These are phyloP conservation scores for Pneumocystis jirovecii DNA, from an alignment of 1,139 yeast species.

Conservation along the genomic window DNA sequence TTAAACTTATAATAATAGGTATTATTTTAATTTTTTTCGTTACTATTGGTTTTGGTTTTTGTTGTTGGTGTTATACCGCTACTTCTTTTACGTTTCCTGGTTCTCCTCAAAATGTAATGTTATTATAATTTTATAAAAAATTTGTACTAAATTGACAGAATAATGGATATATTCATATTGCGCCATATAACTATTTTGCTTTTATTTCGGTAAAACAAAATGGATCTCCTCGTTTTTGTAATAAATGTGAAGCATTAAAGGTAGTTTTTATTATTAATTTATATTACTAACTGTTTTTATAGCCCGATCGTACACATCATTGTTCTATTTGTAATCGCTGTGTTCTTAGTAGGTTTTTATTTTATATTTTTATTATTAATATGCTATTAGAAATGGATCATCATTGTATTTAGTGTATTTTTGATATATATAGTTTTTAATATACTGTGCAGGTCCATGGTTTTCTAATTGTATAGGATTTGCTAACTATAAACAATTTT, in stretches of 20 bases:
- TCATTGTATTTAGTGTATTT: background rate
- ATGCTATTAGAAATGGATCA: slow-evolving; percentile 8
- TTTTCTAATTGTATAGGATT: slow-evolving; percentile 79
- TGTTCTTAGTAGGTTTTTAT: slow-evolving; percentile 5
- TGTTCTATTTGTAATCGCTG: slow-evolving; percentile 8
- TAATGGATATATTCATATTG: background rate
- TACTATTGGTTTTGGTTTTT: background rate
- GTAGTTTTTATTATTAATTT: background rate
- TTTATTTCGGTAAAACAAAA: slow-evolving; percentile 11
- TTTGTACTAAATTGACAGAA: background rate
- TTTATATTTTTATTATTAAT: background rate
- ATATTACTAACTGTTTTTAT: background rate
- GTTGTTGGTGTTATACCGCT: slow-evolving; percentile 8
- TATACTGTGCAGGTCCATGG: slow-evolving; percentile 45
- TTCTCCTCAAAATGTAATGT: slow-evolving; percentile 2
- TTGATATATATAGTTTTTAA: background rate
- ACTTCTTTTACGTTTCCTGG: slow-evolving; percentile 10
- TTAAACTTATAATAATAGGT: background rate
- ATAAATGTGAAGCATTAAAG: slow-evolving; percentile 7
- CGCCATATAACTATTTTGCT: background rate
- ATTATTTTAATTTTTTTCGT: background rate
- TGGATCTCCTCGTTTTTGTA: slow-evolving; percentile 10
- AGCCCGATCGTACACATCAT: slow-evolving; percentile 12
- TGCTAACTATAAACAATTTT: slow-evolving; percentile 59
- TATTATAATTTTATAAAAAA: background rate